Conservation (phyloP, 768 basidiomycete genomes). For the Xerocomus brunneocitrinus region DNA sequence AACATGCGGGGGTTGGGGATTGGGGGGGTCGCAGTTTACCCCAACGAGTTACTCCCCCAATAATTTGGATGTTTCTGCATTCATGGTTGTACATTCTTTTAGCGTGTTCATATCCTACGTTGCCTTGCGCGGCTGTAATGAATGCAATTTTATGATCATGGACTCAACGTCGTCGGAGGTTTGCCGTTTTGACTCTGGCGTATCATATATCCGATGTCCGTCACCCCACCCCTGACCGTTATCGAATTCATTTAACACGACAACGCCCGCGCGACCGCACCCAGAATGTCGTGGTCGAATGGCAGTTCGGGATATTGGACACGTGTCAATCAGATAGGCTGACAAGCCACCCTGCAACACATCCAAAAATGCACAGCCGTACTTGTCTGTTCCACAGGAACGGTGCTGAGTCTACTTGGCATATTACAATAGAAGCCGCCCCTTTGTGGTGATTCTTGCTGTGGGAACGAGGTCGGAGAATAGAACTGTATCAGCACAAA, state of each 20-base stretch:
- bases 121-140: neutral
- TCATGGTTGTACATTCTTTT: neutral
- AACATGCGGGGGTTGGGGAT: neutral
- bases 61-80: neutral
- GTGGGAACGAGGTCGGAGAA: too few species aligned
- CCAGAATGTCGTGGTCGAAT: too few species aligned
- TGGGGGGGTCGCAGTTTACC: neutral
- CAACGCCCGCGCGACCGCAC: neutral
- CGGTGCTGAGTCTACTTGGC: neutral
- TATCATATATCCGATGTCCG: too few species aligned
- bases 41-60: conserved; percentile 8
- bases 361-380: neutral
- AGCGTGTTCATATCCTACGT: neutral
- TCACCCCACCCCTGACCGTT: too few species aligned
- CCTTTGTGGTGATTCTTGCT: too few species aligned
- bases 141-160: neutral
- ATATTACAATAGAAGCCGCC: neutral
- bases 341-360: neutral
- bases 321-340: neutral
- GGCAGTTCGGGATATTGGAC: neutral
- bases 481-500: too few species aligned
- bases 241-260: neutral
- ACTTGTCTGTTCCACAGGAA: neutral
- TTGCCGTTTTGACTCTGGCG: too few species aligned
- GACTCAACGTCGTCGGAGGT: neutral